A percentile compares a stretch with the other conserved stretches of the same genome.
Conservation (phyloP, 1,139 yeast genomes). For the Zygosaccharomyces pseudobailii region DNA sequence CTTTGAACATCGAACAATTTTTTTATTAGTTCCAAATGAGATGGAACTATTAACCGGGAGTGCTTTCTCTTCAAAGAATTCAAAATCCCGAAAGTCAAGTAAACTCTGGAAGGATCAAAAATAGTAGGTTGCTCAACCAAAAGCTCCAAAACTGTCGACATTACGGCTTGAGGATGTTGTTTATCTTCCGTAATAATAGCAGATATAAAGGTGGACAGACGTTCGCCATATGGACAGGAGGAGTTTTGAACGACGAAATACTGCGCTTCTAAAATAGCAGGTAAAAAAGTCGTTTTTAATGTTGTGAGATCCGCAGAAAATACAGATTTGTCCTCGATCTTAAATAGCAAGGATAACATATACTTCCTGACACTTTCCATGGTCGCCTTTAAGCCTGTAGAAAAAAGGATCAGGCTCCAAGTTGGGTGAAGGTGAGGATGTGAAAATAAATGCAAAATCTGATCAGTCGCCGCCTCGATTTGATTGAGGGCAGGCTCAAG, state of each 20-base stretch:
- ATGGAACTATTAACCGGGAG: constrained; percentile 35
- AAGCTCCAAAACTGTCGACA: constrained; percentile 40
- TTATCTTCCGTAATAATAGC: constrained; percentile 41
- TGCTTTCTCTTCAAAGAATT: constrained; percentile 42
- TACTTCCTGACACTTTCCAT: constrained; percentile 76
- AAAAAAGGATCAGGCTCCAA: constrained; percentile 70
- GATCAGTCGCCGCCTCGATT: constrained; percentile 70
- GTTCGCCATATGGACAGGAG: constrained; percentile 57
- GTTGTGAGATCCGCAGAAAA: constrained; percentile 43
- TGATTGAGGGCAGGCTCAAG: constrained; percentile 86
- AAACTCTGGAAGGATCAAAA: constrained; percentile 71
- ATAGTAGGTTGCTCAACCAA: constrained; percentile 46
- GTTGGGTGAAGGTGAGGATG: constrained; percentile 52
- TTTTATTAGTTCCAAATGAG: constrained; percentile 34
- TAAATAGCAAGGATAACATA: constrained; percentile 52
- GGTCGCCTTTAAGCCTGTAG: constrained; percentile 73
- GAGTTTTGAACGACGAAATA: constrained; percentile 43
- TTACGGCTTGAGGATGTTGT: constrained; percentile 26
- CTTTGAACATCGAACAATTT: constrained; percentile 49
- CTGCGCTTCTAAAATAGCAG: constrained; percentile 60
- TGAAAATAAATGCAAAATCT: constrained; percentile 54
- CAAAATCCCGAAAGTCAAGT: constrained; percentile 53
- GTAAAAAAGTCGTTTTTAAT: constrained; percentile 52
- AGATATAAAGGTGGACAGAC: constrained; percentile 45
- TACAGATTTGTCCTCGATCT: constrained; percentile 45